These are phyloP conservation scores for Musa itinerans DNA, from an alignment of 176 grass and related monocot genomes.

Conservation along the genomic window DNA sequence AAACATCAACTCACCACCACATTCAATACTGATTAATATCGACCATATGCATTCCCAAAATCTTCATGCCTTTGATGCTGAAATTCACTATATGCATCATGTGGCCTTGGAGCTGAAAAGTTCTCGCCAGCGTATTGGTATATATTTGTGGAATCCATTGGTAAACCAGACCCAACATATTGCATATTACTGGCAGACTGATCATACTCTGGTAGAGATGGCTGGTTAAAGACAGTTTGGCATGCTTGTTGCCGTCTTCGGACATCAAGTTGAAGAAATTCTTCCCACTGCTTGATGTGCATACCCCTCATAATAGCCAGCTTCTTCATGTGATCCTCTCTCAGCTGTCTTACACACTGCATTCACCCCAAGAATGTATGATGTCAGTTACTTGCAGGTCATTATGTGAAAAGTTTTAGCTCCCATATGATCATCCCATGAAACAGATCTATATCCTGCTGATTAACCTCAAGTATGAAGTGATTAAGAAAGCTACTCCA, in stretches of 20 bases:
- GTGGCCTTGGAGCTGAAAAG: slow-evolving; percentile 47
- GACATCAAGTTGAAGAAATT: slow-evolving; percentile 49
- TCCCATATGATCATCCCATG: not conserved
- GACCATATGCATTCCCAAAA: slow-evolving; percentile 56
- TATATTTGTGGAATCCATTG: slow-evolving; percentile 36
- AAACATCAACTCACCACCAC: slow-evolving; percentile 56
- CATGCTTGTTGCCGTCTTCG: slow-evolving; percentile 39
- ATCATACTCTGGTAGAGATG: slow-evolving; percentile 30
- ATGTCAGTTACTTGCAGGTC: too few relatives aligned
- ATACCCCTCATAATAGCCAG: slow-evolving; percentile 32
- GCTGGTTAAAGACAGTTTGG: slow-evolving; percentile 29
- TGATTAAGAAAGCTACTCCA: too few relatives aligned
- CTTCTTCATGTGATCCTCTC: slow-evolving; percentile 73
- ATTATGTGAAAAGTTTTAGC: not conserved
- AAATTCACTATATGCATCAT: slow-evolving; percentile 45
- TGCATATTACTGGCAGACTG: slow-evolving; percentile 36
- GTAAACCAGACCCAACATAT: slow-evolving; percentile 29
- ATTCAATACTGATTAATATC: slow-evolving; percentile 40
- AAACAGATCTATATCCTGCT: too few relatives aligned
- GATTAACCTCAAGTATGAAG: too few relatives aligned
- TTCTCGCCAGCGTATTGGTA: slow-evolving; percentile 51
- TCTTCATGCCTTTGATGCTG: slow-evolving; percentile 41
- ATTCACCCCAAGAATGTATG: slow-evolving; percentile 12
- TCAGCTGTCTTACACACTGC: slow-evolving; percentile 58
- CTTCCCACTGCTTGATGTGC: slow-evolving; percentile 62